Percentiles rank a stretch among this genome's conserved stretches.
Evolutionary conservation across 2,329 filamentous ascomycete species (phyloP).

Genomic region (Fusarium pseudoanthophilum): DNA sequence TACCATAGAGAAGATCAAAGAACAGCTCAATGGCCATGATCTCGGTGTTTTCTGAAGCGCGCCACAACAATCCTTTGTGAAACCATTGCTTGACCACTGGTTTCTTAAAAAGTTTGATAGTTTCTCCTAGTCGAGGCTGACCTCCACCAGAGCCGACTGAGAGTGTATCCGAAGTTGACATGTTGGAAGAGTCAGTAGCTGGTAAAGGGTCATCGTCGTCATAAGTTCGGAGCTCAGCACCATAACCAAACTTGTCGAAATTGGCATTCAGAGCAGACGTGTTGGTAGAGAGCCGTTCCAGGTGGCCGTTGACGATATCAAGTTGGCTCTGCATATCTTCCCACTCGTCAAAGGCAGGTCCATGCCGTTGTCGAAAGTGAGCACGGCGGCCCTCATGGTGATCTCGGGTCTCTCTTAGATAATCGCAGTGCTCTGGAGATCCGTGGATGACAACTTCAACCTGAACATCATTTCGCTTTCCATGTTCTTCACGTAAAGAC

Average conservation of each 20-base stretch:
- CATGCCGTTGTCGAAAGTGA: constrained; percentile 60
- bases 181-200: constrained; percentile 24
- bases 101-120: constrained; percentile 67
- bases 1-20: constrained; percentile 68
- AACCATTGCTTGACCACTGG: constrained; percentile 74
- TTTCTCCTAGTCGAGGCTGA: constrained; percentile 50
- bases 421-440: constrained; percentile 57
- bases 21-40: constrained; percentile 73
- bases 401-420: constrained; percentile 60
- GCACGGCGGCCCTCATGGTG: constrained; percentile 63
- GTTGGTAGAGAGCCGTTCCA: constrained; percentile 65
- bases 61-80: constrained; percentile 72
- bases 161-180: constrained; percentile 40
- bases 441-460: constrained; percentile 70
- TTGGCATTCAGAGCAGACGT: constrained; percentile 67
- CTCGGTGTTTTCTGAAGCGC: constrained; percentile 67
- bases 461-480: constrained; percentile 47
- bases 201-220: constrained; percentile 41
- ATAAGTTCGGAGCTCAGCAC: constrained; percentile 65
- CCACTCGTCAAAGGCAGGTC: constrained; percentile 64
- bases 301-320: constrained; percentile 61
- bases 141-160: constrained; percentile 38
- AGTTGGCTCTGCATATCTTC: constrained; percentile 65
- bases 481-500: constrained; percentile 58
- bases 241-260: constrained; percentile 72